Percentiles rank a stretch among this genome's conserved stretches.
These are phyloP conservation scores for Epichloe uncinata DNA, from an alignment of 2,329 filamentous ascomycete species.

Conservation along the genomic window DNA sequence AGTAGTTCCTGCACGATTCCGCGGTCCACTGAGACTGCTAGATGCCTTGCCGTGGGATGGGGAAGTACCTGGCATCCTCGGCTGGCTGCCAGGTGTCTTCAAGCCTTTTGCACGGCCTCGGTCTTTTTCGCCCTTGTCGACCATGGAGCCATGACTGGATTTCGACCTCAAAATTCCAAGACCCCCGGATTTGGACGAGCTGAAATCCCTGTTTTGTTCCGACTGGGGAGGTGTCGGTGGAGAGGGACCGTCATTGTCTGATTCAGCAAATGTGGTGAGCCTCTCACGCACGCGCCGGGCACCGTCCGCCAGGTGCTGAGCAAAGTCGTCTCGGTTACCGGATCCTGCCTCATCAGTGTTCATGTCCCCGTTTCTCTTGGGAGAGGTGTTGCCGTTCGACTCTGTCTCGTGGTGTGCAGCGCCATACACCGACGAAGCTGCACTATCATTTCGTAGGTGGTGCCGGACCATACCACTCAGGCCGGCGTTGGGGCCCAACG, in stretches of 20 bases:
- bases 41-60: constrained; percentile 26
- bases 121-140: constrained; percentile 29
- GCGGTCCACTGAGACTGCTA: constrained; percentile 1
- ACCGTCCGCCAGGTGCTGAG: constrained; percentile 56
- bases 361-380: neutral
- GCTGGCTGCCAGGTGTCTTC: constrained; percentile 47
- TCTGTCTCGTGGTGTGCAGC: constrained; percentile 23
- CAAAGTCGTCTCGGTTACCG: constrained; percentile 54
- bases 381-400: neutral
- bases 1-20: neutral
- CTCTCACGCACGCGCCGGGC: constrained; percentile 61
- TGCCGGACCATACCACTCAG: constrained; percentile 72
- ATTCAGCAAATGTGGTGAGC: constrained; percentile 54
- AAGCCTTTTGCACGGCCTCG: constrained; percentile 38
- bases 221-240: constrained; percentile 19
- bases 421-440: constrained; percentile 65
- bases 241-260: constrained; percentile 32
- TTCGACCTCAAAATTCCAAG: constrained; percentile 53
- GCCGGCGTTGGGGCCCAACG: constrained; percentile 54
- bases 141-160: constrained; percentile 53
- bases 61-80: constrained; percentile 25
- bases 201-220: constrained; percentile 20
- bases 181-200: constrained; percentile 37
- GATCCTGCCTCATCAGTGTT: neutral
- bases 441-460: constrained; percentile 72